Base-by-base conservation (phyloP, 352 stramenopile genomes). In the Phytophthora colocasiae region DNA sequence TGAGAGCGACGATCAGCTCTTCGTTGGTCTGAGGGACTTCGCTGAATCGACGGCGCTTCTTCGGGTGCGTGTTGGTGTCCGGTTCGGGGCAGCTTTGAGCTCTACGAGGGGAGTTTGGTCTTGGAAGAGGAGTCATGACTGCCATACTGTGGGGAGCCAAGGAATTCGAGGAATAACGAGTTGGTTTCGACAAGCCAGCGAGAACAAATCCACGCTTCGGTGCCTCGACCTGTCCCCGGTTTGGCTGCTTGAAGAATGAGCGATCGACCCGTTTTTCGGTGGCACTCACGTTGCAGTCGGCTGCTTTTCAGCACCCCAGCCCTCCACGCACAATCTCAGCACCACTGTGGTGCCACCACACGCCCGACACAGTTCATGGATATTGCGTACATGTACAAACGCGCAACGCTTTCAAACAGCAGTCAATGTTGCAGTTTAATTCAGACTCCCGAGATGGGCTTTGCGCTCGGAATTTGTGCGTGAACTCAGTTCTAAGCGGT, bases 21-120 rank as follows among this genome's bases (percentile, higher is more conserved):
- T 65, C 65, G 17, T 69, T 67, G 39, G 34, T 63, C n/a, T 58
- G 41, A 1, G 31, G 34, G 38, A 66, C 36, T 54, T 70, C 55
- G 10, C 45, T 55, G 4, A 60, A 19, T 22, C 63, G 48, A 44
- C 48, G 55, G 26, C 63, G 62, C 36, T 66, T 71, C 32, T 66
- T 44, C 32, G 34, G 14, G 4, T 34, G 34, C 3, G 31, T 34
- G 17, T 10, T 43, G 27, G 24, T n/a, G 43, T 24, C 34, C 8
- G 59, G 60, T 40, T 47, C 51, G 12, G 60, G 41, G 11, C 43
- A 68, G 19, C 41, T 63, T n/a, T 40, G 50, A 6, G 59, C 6
- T 61, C 59, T 47, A 12, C 40, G 49, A n/a, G 59, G n/a, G 12
- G 34, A 57, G 11, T 7, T 32, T 46, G 26, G 27, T 40, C 17